These are phyloP conservation scores for Xylaria grammica DNA, from an alignment of 495 filamentous ascomycete species.

Conservation along the genomic window DNA sequence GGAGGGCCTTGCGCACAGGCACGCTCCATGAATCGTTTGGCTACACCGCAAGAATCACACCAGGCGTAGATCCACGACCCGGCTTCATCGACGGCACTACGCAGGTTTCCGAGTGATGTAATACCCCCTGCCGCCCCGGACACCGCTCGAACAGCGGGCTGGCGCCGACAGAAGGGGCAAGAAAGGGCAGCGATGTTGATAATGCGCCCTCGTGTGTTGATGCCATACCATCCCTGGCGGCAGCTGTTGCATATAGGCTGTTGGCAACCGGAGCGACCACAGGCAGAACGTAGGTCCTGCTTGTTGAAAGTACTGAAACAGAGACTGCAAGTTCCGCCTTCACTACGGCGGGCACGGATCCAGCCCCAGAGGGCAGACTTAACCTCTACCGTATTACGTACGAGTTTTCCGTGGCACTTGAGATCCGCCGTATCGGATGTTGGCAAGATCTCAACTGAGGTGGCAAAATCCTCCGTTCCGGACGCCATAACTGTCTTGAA, in stretches of 20 bases:
- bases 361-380: conserved; percentile 37
- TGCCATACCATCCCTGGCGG: neutral
- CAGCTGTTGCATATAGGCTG: neutral
- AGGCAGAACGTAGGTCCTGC: neutral
- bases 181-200: neutral
- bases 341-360: conserved; percentile 40
- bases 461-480: neutral
- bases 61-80: neutral
- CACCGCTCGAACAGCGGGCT: conserved; percentile 1
- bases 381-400: conserved; percentile 44
- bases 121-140: neutral
- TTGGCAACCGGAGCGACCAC: neutral
- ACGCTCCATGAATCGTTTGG: neutral
- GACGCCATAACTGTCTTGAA: neutral
- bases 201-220: neutral
- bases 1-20: neutral
- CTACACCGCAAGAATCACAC: neutral
- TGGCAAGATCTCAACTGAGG: neutral
- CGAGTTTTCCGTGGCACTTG: conserved; percentile 42
- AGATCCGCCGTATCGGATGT: conserved; percentile 22
- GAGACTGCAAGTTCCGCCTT: conserved; percentile 42
- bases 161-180: neutral
- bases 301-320: conserved; percentile 46
- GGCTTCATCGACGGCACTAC: neutral
- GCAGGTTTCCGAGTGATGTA: neutral